Conservation (phyloP, 2,329 filamentous ascomycete genomes). For the Hirsutella rhossiliensis region DNA sequence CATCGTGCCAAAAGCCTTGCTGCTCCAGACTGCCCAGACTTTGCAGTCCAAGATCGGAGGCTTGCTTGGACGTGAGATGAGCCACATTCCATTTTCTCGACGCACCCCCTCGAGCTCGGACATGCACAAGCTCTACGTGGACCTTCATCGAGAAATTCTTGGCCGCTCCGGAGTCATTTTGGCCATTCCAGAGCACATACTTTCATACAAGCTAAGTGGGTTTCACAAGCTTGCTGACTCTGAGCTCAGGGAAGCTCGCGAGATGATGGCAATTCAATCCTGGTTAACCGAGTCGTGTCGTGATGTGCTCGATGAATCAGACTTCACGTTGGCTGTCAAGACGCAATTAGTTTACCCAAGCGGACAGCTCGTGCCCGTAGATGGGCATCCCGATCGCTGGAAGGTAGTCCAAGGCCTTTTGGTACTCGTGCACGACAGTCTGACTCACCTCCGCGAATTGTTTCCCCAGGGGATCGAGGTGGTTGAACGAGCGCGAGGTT, state of each 20-base stretch:
- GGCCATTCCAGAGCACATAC: constrained; percentile 48
- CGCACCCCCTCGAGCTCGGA: constrained; percentile 16
- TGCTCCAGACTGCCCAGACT: constrained; percentile 45
- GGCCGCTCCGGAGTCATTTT: constrained; percentile 39
- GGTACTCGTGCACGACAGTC: constrained; percentile 23
- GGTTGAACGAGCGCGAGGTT: constrained; percentile 25
- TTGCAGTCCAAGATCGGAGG: constrained; percentile 42
- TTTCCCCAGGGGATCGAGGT: constrained; percentile 32
- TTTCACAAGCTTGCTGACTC: constrained; percentile 41
- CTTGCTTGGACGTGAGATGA: constrained; percentile 37
- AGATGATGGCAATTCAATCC: constrained; percentile 37
- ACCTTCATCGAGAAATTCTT: constrained; percentile 10
- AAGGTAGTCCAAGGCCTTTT: constrained; percentile 28
- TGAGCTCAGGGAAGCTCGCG: constrained; percentile 23
- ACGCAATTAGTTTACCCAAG: constrained; percentile 47
- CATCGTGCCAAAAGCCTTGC: constrained; percentile 42
- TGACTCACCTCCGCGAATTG: constrained; percentile 20
- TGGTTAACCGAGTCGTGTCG: constrained; percentile 37
- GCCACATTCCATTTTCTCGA: constrained; percentile 47
- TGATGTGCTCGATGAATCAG: constrained; percentile 55
- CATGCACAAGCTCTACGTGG: constrained; percentile 25
- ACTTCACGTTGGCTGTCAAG: constrained; percentile 38
- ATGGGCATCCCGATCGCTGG: constrained; percentile 43
- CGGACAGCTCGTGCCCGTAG: constrained; percentile 33
- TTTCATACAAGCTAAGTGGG: constrained; percentile 53